phyloP scores from a whole-genome alignment of 1,139 yeast genomes.

The Geotrichum fermentans region DNA sequence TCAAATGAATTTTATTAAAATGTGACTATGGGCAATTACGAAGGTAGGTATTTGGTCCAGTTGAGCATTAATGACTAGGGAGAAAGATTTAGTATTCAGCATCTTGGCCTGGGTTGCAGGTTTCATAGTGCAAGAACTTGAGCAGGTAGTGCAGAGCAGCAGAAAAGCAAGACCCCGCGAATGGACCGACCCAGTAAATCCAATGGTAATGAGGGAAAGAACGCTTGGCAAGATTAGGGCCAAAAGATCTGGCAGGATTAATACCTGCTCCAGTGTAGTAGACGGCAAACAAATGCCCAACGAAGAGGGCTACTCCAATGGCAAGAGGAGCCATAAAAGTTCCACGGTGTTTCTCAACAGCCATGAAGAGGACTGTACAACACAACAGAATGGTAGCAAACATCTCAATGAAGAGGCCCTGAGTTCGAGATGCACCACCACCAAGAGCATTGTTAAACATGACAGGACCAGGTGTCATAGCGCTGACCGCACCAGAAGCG shows the following conservation, averaged over 20 bases:
- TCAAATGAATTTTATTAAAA: too few species aligned
- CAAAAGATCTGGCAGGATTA: conserved; percentile 86
- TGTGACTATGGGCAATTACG: too few species aligned
- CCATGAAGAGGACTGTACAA: conserved; percentile 72
- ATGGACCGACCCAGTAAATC: conserved; percentile 91
- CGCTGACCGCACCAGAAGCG: conserved; percentile 86
- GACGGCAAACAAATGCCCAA: conserved; percentile 77
- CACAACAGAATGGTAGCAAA: conserved; percentile 69
- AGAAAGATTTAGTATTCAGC: not conserved
- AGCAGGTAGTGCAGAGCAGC: conserved; percentile 63
- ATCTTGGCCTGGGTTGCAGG: conserved; percentile 70
- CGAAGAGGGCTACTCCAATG: conserved; percentile 76
- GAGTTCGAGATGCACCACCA: conserved; percentile 63
- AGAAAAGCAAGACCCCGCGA: conserved; percentile 64
- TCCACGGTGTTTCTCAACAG: conserved; percentile 76
- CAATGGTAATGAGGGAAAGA: conserved; percentile 80
- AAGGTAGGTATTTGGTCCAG: too few species aligned
- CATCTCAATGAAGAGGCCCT: conserved; percentile 80
- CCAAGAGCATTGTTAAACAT: conserved; percentile 70
- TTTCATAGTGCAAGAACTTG: conserved; percentile 63
- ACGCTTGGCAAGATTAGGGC: conserved; percentile 70
- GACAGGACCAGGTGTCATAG: conserved; percentile 79
- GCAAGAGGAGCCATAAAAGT: conserved; percentile 78
- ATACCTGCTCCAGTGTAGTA: conserved; percentile 89
- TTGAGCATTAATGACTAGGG: too few species aligned